Evolutionary conservation across 75 land plant species (phyloP).

Genomic region (Pinus taeda): DNA sequence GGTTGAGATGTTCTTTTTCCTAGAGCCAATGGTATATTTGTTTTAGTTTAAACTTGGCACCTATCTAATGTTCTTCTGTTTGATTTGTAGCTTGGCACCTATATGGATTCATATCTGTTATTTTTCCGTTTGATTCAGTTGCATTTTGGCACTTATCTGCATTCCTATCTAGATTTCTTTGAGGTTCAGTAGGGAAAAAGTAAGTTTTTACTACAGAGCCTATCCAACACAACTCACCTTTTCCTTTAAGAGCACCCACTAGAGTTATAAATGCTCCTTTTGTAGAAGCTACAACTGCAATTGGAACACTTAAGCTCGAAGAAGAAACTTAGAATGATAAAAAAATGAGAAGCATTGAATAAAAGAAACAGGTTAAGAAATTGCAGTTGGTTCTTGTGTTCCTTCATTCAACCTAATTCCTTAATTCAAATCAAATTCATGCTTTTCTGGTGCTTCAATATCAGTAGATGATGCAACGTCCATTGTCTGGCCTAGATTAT

Average conservation of each 20-base stretch:
- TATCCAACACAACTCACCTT: constrained; percentile 52
- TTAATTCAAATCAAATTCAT: constrained; percentile 37
- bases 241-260: constrained; percentile 9
- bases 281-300: no score
- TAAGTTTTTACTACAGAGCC: constrained; percentile 62
- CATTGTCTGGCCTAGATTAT: neutral
- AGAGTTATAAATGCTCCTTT: constrained; percentile 23
- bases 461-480: neutral
- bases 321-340: neutral
- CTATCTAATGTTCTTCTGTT: neutral
- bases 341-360: neutral
- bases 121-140: constrained; percentile 9
- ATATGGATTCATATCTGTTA: neutral
- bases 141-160: neutral
- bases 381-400: constrained; percentile 15
- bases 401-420: constrained; percentile 26
- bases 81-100: constrained; percentile 14
- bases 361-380: constrained; percentile 11
- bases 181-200: constrained; percentile 48
- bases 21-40: neutral
- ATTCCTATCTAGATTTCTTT: constrained; percentile 24
- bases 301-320: neutral
- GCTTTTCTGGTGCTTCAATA: constrained; percentile 10
- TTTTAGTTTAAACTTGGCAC: neutral
- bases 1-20: neutral